These are phyloP conservation scores for Saccharomyces uvarum DNA, from an alignment of 1,139 yeast species.

Conservation along the genomic window DNA sequence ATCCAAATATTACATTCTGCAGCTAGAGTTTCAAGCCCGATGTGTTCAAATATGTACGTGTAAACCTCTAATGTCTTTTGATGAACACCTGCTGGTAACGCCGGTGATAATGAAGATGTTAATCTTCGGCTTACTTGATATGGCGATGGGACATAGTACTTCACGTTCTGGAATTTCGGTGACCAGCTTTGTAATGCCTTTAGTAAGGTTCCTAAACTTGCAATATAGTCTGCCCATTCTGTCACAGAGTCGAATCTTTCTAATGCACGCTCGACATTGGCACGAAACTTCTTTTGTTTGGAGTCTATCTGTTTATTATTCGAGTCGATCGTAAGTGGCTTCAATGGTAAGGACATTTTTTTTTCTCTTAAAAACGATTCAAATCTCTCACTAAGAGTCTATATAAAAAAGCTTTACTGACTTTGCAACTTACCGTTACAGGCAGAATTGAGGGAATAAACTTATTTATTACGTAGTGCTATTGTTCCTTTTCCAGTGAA, in stretches of 20 bases:
- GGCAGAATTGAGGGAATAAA: not conserved
- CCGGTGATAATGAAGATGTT: slow-evolving; percentile 58
- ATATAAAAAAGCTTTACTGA: not conserved
- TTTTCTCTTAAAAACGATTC: not conserved
- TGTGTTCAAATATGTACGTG: slow-evolving; percentile 54
- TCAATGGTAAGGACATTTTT: slow-evolving; percentile 29
- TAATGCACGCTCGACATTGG: slow-evolving; percentile 65
- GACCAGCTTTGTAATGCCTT: slow-evolving; percentile 59
- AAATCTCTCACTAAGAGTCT: not conserved
- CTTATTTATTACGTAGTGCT: not conserved
- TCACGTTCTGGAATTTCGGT: slow-evolving; percentile 48
- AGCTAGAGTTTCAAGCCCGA: slow-evolving; percentile 48
- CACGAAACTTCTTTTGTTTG: slow-evolving; percentile 60
- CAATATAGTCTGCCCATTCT: slow-evolving; percentile 98
- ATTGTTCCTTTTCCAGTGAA: not conserved
- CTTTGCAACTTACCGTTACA: not conserved
- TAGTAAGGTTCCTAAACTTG: slow-evolving; percentile 70
- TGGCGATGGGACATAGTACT: slow-evolving; percentile 40
- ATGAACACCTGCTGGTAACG: slow-evolving; percentile 91
- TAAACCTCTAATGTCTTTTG: slow-evolving; percentile 78
- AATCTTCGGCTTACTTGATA: slow-evolving; percentile 32
- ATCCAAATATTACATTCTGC: slow-evolving; percentile 62
- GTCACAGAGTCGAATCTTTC: slow-evolving; percentile 74
- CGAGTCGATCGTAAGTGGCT: slow-evolving; percentile 29
- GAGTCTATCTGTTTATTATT: slow-evolving; percentile 34